Evolutionary conservation across 371 early-diverging fungal genomes (phyloP).

Genomic region (Syncephalastrum sp.): DNA sequence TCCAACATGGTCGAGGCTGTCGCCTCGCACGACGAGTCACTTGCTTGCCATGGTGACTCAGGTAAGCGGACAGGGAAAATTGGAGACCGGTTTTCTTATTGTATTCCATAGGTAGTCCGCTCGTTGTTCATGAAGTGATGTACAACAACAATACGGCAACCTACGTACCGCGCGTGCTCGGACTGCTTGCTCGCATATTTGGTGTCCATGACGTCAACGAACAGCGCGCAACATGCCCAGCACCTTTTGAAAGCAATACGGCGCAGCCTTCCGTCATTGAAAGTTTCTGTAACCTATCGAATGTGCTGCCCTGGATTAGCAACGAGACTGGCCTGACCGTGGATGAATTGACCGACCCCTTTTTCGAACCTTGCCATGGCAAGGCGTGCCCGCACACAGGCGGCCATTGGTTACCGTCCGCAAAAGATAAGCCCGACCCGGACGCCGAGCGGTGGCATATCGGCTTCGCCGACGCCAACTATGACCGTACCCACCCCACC

Average conservation of each 20-base stretch:
- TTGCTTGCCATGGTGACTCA: slow-evolving; percentile 49
- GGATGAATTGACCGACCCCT: slow-evolving; percentile 14
- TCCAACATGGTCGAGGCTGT: slow-evolving; percentile 25
- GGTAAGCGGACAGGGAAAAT: slow-evolving; percentile 11
- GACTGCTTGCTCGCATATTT: slow-evolving; percentile 36
- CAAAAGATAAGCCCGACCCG: neutral
- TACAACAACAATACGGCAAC: slow-evolving; percentile 1
- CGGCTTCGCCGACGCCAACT: slow-evolving; percentile 11
- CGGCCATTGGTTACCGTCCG: no score
- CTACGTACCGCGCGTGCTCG: slow-evolving; percentile 24
- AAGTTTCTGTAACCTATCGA: slow-evolving; percentile 17
- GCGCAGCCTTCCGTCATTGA: slow-evolving; percentile 11
- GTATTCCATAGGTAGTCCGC: slow-evolving; percentile 13
- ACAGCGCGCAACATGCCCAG: slow-evolving; percentile 28
- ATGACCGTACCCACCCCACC: slow-evolving; percentile 4
- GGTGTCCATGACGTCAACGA: slow-evolving; percentile 33
- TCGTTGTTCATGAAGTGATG: slow-evolving; percentile 14
- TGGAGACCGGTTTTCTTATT: neutral
- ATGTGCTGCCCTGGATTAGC: slow-evolving; percentile 17
- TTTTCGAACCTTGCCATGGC: neutral
- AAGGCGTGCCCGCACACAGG: no score
- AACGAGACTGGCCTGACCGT: slow-evolving; percentile 10
- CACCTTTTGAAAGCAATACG: slow-evolving; percentile 8
- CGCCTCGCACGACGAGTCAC: slow-evolving; percentile 13
- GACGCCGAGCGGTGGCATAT: slow-evolving; percentile 7